These are phyloP conservation scores for Talaromyces atroroseus DNA, from an alignment of 2,329 filamentous ascomycete species.

Conservation along the genomic window DNA sequence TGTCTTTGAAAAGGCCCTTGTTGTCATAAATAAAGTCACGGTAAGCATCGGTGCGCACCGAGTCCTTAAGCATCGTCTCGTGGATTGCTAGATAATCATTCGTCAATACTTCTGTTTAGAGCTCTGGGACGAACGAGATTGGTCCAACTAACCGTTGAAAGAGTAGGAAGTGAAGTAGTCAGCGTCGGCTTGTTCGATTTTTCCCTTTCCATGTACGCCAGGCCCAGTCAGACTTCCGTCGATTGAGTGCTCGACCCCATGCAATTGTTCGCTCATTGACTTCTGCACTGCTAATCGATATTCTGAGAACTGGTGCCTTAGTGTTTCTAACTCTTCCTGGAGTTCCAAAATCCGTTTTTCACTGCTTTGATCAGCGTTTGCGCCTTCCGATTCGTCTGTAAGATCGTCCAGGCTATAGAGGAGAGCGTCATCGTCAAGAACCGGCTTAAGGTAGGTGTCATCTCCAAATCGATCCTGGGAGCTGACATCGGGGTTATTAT, in stretches of 20 bases:
- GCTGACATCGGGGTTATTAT: conserved; percentile 51
- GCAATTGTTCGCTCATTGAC: conserved; percentile 62
- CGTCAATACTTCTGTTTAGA: background rate
- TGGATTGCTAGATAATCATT: conserved; percentile 64
- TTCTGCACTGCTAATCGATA: conserved; percentile 62
- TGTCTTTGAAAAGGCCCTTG: conserved; percentile 48
- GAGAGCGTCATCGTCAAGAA: conserved; percentile 82
- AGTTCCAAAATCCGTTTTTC: conserved; percentile 53
- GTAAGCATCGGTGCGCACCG: conserved; percentile 82
- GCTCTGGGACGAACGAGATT: background rate
- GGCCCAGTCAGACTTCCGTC: background rate
- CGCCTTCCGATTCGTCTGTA: conserved; percentile 35
- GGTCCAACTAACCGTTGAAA: conserved; percentile 55
- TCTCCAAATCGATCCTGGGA: conserved; percentile 61
- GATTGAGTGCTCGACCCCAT: conserved; percentile 45
- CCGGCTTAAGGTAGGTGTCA: conserved; percentile 75
- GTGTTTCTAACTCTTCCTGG: conserved; percentile 55
- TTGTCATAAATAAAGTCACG: conserved; percentile 63
- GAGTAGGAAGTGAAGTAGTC: conserved; percentile 62
- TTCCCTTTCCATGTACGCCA: background rate
- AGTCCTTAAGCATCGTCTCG: conserved; percentile 91
- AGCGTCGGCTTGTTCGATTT: conserved; percentile 47
- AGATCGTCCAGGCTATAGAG: conserved; percentile 84
- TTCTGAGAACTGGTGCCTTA: conserved; percentile 58
- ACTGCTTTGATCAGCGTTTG: conserved; percentile 24